Base-by-base conservation (phyloP, 108 stramenopile species). In the Nitzschia inconspicua region DNA sequence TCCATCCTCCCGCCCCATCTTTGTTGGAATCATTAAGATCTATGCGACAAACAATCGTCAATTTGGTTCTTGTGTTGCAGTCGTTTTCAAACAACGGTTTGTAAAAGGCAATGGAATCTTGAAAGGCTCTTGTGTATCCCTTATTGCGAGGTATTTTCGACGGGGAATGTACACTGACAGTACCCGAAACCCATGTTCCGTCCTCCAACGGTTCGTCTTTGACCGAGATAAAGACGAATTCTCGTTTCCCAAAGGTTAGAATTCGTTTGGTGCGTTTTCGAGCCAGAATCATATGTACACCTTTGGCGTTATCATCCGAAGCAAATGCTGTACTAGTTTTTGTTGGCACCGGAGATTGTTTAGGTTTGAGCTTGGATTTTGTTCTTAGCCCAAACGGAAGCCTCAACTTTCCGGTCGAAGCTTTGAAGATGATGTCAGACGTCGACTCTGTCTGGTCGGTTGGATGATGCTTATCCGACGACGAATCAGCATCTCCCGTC, bases 81-180 rank as follows among this genome's bases (percentile, higher is more conserved):
- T 67, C 56, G n/a, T n/a, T 25, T 41, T 26, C n/a, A n/a, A n/a
- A 23, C 13, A 79, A 3, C 3, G 72, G 68, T 44, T 82, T 77
- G 51, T 85, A 85, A 66, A 85, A 82, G 22, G 84, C 84, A 34
- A 85, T 77, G 18, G 78, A 79, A 64, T 85, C 84, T 63, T 85
- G 84, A 75, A 78, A 85, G 4, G 79, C 78, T 25, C 83, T 40
- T 3, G 73, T 74, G 42, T 84, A 84, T 3, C 62, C 57, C 31
- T 31, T 29, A 22, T 60, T 26, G 26, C 79, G 59, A 2, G 78
- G 79, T 22, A 80, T 36, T 35, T 56, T 18, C 43, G 48, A 3
- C 22, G 47, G 66, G 18, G 74, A 63, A 10, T 77, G 35, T 6
- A 85, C 80, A 23, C 71, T 73, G 2, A 85, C 80, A 1, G 80